Percentiles rank a stretch among this genome's conserved stretches.
Evolutionary conservation across 2,329 filamentous ascomycete species (phyloP).

Genomic region (Fusarium lateritium): DNA sequence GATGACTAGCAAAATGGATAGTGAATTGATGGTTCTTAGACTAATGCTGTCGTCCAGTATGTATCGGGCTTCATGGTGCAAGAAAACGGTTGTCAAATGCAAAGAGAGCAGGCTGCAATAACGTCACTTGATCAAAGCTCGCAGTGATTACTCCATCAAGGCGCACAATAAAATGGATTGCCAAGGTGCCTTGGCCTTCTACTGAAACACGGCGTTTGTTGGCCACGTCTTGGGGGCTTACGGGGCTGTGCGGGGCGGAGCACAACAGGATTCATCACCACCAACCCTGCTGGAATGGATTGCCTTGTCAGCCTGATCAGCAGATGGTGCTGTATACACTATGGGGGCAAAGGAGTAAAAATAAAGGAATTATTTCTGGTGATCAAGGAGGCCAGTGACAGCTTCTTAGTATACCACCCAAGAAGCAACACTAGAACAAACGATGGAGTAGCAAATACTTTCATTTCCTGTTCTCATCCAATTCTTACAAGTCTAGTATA

Average conservation of each 20-base stretch:
- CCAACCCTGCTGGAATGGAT: not conserved
- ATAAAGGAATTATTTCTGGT: too few species aligned
- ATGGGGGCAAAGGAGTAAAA: not conserved
- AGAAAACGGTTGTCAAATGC: too few species aligned
- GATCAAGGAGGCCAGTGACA: not conserved
- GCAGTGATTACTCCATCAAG: not conserved
- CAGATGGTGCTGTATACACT: too few species aligned
- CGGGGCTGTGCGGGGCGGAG: not conserved
- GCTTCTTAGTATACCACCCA: not conserved
- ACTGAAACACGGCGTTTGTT: not conserved
- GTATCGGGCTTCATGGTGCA: too few species aligned
- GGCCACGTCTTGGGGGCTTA: not conserved
- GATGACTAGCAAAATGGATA: not conserved
- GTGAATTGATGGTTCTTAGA: not conserved
- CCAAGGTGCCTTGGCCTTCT: not conserved
- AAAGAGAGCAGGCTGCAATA: not conserved
- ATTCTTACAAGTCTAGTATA: constrained; percentile 37
- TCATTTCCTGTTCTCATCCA: constrained; percentile 22
- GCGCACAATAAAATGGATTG: not conserved
- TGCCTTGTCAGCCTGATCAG: too few species aligned
- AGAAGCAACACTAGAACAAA: not conserved
- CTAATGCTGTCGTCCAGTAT: not conserved
- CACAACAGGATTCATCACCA: not conserved
- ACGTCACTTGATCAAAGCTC: not conserved
- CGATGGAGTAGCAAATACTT: constrained; percentile 1